Base-by-base conservation (phyloP, 169 alveolate genomes). In the Cryptosporidium sp. region DNA sequence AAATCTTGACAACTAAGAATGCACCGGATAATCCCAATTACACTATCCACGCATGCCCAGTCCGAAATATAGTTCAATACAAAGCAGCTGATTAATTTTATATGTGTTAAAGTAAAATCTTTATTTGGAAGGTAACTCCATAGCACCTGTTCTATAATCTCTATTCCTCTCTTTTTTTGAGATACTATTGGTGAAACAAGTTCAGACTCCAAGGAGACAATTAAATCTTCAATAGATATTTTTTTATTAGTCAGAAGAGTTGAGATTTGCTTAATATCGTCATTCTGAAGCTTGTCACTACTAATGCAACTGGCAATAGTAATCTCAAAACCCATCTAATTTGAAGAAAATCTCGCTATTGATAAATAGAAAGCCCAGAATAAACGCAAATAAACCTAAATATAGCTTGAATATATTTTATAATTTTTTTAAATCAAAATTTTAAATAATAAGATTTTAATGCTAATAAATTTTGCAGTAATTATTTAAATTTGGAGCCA, bases 11-110 rank as follows among this genome's bases (percentile, higher is more conserved):
- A 59, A 3, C 29, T 10, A 23, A 80, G 12, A 10, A 80, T 80
- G 31, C 89, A 80, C 29, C 29, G 62, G 14, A 80, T 18, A 16
- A 80, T 80, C 31, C 75, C 74, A 26, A 80, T n/a, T 0, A 80
- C 89, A n/a, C 55, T n/a, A 45, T 80, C 89, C 10, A 80, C 41
- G 18, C 89, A 80, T 8, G 75, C 89, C 89, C 89, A 80, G 43
- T 80, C 89, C 9, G 59, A 80, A 43, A 80, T 62, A 29, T 80
- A 80, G 43, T 80, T 80, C 23, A 80, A 35, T 39, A 80, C 75
- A 62, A 80, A 80, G 51, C 89, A 80, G 37, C 70, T n/a, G 39
- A 80, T 21, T 65, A 80, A 48, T 65, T 80, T 80, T 1, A 80
- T 43, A 62, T 65, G 75, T 12, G 18, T 37, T 26, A 6, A 12